phyloP scores from a whole-genome alignment of 768 basidiomycete species.

The Hebeloma cylindrosporum region DNA sequence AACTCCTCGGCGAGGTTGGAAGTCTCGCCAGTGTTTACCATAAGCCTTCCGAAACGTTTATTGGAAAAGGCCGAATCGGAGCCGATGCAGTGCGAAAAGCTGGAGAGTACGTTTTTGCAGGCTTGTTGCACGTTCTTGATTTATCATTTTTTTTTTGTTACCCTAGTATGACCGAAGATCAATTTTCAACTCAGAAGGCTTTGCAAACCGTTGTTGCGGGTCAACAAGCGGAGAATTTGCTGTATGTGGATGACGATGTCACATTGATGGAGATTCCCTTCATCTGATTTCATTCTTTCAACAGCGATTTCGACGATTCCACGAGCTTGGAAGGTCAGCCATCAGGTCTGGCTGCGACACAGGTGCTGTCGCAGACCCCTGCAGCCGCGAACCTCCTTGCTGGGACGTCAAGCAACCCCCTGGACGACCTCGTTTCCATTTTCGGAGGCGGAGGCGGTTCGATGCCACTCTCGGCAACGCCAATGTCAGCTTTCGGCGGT shows the following conservation, averaged over 20 bases:
- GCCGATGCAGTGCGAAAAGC: slow-evolving; percentile 75
- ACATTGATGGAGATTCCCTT: not conserved
- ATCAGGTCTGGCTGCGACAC: slow-evolving; percentile 76
- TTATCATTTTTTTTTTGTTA: slow-evolving; percentile 21
- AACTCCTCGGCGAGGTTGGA: slow-evolving; percentile 87
- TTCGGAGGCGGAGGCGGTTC: slow-evolving; percentile 60
- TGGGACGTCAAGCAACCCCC: slow-evolving; percentile 82
- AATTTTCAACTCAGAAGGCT: slow-evolving; percentile 73
- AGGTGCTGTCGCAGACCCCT: slow-evolving; percentile 67
- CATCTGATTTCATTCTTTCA: slow-evolving; percentile 1
- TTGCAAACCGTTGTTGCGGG: slow-evolving; percentile 90
- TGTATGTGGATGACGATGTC: slow-evolving; percentile 40
- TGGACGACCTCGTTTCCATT: slow-evolving; percentile 92
- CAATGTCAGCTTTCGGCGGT: slow-evolving; percentile 15
- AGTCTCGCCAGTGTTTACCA: slow-evolving; percentile 94
- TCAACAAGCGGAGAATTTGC: slow-evolving; percentile 90
- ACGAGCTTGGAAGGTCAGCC: slow-evolving; percentile 60
- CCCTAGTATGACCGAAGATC: slow-evolving; percentile 70
- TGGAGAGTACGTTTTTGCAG: slow-evolving; percentile 47
- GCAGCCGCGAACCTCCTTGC: slow-evolving; percentile 74
- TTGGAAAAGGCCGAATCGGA: slow-evolving; percentile 87
- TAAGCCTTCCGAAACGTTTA: slow-evolving; percentile 94
- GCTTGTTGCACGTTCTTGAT: slow-evolving; percentile 1
- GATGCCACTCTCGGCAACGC: slow-evolving; percentile 18
- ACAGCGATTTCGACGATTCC: slow-evolving; percentile 80